phyloP scores from a whole-genome alignment of 2,329 filamentous ascomycete genomes.

The Chaetomiaceae sp. region DNA sequence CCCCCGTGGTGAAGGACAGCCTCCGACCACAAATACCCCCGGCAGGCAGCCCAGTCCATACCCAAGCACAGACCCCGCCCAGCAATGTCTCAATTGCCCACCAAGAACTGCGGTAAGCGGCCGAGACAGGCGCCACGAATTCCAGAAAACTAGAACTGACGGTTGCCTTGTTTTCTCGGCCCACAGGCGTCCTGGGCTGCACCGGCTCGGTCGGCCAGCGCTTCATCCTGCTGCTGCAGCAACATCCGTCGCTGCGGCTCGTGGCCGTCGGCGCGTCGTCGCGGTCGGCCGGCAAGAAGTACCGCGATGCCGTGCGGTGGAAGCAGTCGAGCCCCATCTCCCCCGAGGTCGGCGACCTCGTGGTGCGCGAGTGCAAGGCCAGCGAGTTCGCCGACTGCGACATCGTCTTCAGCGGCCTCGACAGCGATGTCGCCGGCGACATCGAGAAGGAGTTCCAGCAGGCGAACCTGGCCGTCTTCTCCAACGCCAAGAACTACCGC shows the following conservation, averaged over 20 bases:
- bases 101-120: slow-evolving; percentile 53
- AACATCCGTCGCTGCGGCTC: slow-evolving; percentile 80
- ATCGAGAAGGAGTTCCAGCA: slow-evolving; percentile 89
- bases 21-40: not conserved
- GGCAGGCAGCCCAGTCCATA: not conserved
- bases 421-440: slow-evolving; percentile 86
- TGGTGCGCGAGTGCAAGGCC: slow-evolving; percentile 79
- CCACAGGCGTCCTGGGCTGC: slow-evolving; percentile 74
- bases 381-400: slow-evolving; percentile 85
- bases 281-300: slow-evolving; percentile 85
- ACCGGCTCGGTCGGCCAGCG: slow-evolving; percentile 93
- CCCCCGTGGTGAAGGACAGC: not conserved
- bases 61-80: not conserved
- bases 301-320: slow-evolving; percentile 91
- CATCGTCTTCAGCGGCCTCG: slow-evolving; percentile 85
- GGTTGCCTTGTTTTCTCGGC: not conserved
- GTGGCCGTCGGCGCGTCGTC: slow-evolving; percentile 86
- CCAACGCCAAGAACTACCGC: slow-evolving; percentile 96
- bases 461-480: slow-evolving; percentile 86
- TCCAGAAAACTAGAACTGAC: not conserved
- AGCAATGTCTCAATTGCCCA: slow-evolving; percentile 40
- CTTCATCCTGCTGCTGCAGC: slow-evolving; percentile 85
- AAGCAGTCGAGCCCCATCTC: slow-evolving; percentile 86
- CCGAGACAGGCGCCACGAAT: slow-evolving; percentile 1
- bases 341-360: slow-evolving; percentile 63